A percentile compares a stretch with the other conserved stretches of the same genome.
phyloP scores from a whole-genome alignment of 805 yeast species.

The Kurtzmaniella fragi region DNA sequence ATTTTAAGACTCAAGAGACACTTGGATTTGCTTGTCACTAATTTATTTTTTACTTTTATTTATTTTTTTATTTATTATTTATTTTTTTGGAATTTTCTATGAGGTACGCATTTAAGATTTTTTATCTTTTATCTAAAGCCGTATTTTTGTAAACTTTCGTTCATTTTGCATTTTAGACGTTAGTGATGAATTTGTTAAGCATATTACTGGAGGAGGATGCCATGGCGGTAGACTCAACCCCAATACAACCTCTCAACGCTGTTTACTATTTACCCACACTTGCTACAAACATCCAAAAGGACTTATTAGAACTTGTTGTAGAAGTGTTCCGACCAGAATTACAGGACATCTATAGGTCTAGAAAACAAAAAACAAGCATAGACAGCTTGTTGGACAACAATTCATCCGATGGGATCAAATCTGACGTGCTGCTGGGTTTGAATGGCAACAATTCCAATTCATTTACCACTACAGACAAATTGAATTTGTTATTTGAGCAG shows the following conservation, averaged over 20 bases:
- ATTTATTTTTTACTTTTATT: too few relatives aligned
- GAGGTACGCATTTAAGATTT: too few relatives aligned
- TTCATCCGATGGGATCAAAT: background rate
- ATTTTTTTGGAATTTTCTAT: too few relatives aligned
- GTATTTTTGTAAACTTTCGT: too few relatives aligned
- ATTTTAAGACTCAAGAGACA: too few relatives aligned
- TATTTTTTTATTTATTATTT: too few relatives aligned
- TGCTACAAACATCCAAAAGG: slow-evolving; percentile 29
- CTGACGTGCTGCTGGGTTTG: too few relatives aligned
- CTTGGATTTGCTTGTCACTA: too few relatives aligned
- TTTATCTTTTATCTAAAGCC: too few relatives aligned
- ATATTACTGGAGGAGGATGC: slow-evolving; percentile 2
- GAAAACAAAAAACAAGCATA: slow-evolving; percentile 28
- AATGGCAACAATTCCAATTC: slow-evolving; percentile 4
- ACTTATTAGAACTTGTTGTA: slow-evolving; percentile 27
- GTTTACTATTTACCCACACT: slow-evolving; percentile 32
- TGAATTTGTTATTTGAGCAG: slow-evolving; percentile 41
- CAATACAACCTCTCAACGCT: slow-evolving; percentile 16
- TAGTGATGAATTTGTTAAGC: slow-evolving; percentile 2
- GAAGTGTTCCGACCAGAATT: slow-evolving; percentile 25
- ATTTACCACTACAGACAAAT: slow-evolving; percentile 20
- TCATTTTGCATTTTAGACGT: background rate
- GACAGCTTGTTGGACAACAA: slow-evolving; percentile 26
- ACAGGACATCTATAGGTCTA: slow-evolving; percentile 14
- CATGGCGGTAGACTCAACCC: background rate